phyloP scores from a whole-genome alignment of 768 basidiomycete species.

The Botryobasidium botryosum region DNA sequence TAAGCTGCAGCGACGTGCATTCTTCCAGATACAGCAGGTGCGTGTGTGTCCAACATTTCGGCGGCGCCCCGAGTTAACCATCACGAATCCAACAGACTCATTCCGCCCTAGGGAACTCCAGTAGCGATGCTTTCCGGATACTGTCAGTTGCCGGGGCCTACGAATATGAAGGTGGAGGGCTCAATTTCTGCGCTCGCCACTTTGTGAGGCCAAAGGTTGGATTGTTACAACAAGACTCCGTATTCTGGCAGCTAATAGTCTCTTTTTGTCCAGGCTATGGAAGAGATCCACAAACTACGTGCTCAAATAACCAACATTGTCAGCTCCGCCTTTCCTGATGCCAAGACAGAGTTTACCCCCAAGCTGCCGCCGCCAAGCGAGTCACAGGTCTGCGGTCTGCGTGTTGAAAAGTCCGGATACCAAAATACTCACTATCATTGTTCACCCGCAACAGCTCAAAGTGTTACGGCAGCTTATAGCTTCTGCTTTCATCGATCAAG shows the following conservation, averaged over 20 bases:
- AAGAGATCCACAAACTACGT: slow-evolving; percentile 92
- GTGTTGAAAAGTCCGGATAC: not conserved
- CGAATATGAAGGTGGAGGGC: slow-evolving; percentile 72
- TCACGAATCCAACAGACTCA: slow-evolving; percentile 37
- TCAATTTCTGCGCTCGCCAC: slow-evolving; percentile 69
- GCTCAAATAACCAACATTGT: slow-evolving; percentile 80
- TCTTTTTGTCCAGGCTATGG: slow-evolving; percentile 58
- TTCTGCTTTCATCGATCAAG: slow-evolving; percentile 87
- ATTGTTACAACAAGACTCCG: not conserved
- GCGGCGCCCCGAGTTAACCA: not conserved
- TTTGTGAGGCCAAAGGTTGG: slow-evolving; percentile 79
- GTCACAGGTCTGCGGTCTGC: slow-evolving; percentile 39
- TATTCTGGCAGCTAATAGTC: not conserved
- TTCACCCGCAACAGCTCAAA: slow-evolving; percentile 42
- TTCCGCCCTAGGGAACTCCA: slow-evolving; percentile 56
- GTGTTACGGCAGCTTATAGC: slow-evolving; percentile 73
- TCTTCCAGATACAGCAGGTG: slow-evolving; percentile 71
- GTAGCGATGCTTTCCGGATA: slow-evolving; percentile 74
- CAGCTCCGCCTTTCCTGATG: slow-evolving; percentile 51
- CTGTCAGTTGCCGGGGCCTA: slow-evolving; percentile 95
- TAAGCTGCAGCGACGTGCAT: slow-evolving; percentile 50
- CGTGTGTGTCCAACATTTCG: too few species aligned
- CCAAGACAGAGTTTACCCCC: slow-evolving; percentile 39
- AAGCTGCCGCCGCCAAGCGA: slow-evolving; percentile 61
- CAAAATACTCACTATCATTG: not conserved